These are phyloP conservation scores for Zygotorulaspora sp. DNA, from an alignment of 805 yeast species.

Conservation along the genomic window DNA sequence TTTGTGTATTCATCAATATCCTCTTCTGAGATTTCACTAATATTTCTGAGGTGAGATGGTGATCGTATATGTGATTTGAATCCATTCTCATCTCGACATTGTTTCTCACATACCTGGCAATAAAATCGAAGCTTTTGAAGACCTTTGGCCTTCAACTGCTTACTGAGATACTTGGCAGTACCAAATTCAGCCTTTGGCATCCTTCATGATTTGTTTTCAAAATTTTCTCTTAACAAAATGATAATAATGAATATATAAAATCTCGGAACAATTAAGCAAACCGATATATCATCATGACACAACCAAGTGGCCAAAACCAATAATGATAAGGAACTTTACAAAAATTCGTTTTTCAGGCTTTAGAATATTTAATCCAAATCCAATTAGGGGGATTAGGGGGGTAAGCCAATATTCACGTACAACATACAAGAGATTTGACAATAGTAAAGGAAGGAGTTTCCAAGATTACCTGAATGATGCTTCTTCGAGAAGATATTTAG, in stretches of 20 bases:
- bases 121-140: conserved; percentile 81
- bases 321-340: too few species aligned
- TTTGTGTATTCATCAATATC: conserved; percentile 57
- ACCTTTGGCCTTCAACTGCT: conserved; percentile 75
- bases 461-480: conserved; percentile 26
- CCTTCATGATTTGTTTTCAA: neutral
- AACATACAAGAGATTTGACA: conserved; percentile 24
- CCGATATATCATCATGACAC: too few species aligned
- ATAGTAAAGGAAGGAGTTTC: conserved; percentile 12
- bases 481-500: conserved; percentile 31
- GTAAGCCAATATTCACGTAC: conserved; percentile 9
- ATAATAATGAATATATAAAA: too few species aligned
- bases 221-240: too few species aligned
- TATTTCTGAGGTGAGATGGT: conserved; percentile 66
- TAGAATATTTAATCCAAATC: too few species aligned
- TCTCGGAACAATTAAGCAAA: too few species aligned
- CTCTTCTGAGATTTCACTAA: conserved; percentile 44
- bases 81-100: conserved; percentile 95
- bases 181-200: conserved; percentile 61
- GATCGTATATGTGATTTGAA: conserved; percentile 83
- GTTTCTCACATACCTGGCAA: conserved; percentile 89
- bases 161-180: conserved; percentile 66
- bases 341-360: too few species aligned
- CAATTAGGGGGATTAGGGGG: too few species aligned
- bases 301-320: too few species aligned